Conservation (phyloP, 257 asterid genomes). For the Ilex asprella region DNA sequence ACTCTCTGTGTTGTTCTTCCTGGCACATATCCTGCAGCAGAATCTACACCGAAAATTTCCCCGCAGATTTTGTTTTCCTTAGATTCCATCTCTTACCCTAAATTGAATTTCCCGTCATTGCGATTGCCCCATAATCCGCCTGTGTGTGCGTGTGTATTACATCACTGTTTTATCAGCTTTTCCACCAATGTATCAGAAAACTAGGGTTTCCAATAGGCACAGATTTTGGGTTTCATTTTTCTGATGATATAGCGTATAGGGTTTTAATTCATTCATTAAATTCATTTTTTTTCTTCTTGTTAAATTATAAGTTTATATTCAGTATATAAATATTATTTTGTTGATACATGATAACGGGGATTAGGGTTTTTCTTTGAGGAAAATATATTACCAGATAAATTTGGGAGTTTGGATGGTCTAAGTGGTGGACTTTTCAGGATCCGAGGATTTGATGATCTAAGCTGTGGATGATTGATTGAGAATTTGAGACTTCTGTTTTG, state of each 20-base stretch:
- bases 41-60: too few species aligned
- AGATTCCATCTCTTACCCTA: too few species aligned
- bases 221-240: neutral
- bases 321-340: neutral
- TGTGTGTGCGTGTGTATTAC: too few species aligned
- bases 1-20: too few species aligned
- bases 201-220: neutral
- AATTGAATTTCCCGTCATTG: too few species aligned
- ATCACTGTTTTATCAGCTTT: too few species aligned
- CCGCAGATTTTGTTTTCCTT: too few species aligned
- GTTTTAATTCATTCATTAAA: neutral
- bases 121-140: too few species aligned
- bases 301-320: neutral
- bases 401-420: neutral
- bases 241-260: neutral
- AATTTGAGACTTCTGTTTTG: neutral
- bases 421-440: neutral
- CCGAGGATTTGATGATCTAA: neutral
- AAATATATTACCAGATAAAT: neutral
- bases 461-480: neutral
- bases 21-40: too few species aligned
- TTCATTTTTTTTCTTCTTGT: too few species aligned
- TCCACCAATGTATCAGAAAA: neutral
- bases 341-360: neutral
- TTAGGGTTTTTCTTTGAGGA: neutral